These are phyloP conservation scores for Lachancea mirantina DNA, from an alignment of 805 yeast genomes.

Conservation along the genomic window DNA sequence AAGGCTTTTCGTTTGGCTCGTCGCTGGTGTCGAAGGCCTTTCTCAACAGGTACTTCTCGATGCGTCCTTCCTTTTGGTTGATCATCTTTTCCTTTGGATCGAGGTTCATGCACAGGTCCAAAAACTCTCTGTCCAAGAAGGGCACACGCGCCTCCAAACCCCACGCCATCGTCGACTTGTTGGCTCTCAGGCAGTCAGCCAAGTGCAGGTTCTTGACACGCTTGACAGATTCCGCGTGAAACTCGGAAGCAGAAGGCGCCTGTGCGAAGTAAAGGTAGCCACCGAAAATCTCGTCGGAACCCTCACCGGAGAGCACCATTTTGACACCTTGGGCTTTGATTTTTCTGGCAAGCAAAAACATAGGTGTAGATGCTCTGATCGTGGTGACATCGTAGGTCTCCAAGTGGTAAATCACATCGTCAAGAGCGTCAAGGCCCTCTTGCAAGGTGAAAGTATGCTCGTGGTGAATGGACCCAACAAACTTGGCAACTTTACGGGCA, in stretches of 20 bases:
- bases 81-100: conserved; percentile 90
- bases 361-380: conserved; percentile 97
- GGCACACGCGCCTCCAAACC: conserved; percentile 99
- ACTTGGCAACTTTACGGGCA: conserved; percentile 93
- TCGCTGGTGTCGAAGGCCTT: conserved; percentile 94
- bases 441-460: conserved; percentile 95
- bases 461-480: conserved; percentile 93
- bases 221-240: conserved; percentile 92
- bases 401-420: conserved; percentile 90
- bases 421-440: conserved; percentile 93
- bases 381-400: conserved; percentile 99
- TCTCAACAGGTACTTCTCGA: conserved; percentile 93
- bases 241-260: conserved; percentile 89
- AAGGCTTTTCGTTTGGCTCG: conserved; percentile 70
- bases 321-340: conserved; percentile 99
- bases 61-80: conserved; percentile 58
- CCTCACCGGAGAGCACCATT: conserved; percentile 99
- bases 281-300: conserved; percentile 98
- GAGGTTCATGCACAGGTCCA: conserved; percentile 89
- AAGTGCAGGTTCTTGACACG: conserved; percentile 96
- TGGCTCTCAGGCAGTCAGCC: conserved; percentile 97
- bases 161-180: conserved; percentile 99
- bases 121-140: conserved; percentile 89
- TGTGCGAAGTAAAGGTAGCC: conserved; percentile 96
- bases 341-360: conserved; percentile 92